Evolutionary conservation across 1,284 basidiomycete genomes (phyloP), one percentile per base, ranked within the genome.

Genomic region (Tilletia caries): DNA sequence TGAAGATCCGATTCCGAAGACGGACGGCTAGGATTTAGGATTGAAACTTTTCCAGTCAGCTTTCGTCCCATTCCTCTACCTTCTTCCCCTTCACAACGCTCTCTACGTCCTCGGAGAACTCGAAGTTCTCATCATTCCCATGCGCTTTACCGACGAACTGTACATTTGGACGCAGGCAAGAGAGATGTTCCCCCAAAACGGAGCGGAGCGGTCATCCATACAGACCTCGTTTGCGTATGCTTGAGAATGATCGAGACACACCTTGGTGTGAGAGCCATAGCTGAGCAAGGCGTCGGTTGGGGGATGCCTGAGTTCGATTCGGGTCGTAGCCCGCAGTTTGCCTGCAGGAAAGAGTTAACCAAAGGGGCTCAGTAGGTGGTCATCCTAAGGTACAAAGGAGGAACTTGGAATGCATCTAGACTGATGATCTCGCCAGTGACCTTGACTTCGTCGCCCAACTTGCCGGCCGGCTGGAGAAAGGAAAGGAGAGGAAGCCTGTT

Each of bases 111-210:
- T 88, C 87, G 2, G 91, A 91, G 73, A 95, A 91, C 77, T 88
- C 90, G 64, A 94, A 88, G 76, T 93, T 92, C 71, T 91, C 87
- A 87, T 91, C 83, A 77, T 91, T 88, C 3, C 85, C 86, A 18
- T 87, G 86, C 5, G 91, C 91, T 81, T 88, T 91, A 18, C 91
- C 91, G 70, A 95, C 86, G 76, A 92, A 94, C 83, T 95, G 66
- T n/a, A 23, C 25, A 5, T 10, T 41, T 41, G 37, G 8, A 41
- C n/a, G 37, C 37, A 41, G 37, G 15, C n/a, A n/a, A n/a, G n/a
- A n/a, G n/a, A n/a, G n/a, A n/a, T n/a, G n/a, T n/a, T n/a, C n/a
- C n/a, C n/a, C n/a, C n/a, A n/a, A n/a, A n/a, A n/a, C n/a, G 68
- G 29, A 23, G 27, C 10, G 6, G 50, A 6, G 18, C n/a, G 18